These are phyloP conservation scores for Penicillium sp. DNA, from an alignment of 2,329 filamentous ascomycete genomes.

Conservation along the genomic window DNA sequence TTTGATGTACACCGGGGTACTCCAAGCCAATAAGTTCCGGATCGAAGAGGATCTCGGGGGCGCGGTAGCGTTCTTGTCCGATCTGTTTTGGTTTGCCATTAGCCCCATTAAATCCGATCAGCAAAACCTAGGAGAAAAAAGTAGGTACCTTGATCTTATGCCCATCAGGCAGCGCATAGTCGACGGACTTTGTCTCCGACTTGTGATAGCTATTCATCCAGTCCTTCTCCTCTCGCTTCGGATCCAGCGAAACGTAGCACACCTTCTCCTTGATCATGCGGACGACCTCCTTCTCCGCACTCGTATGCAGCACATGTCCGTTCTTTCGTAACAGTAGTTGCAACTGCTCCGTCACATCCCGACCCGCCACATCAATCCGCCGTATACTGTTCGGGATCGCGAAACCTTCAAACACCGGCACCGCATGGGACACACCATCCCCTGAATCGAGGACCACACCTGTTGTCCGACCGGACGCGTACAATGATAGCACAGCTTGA, in stretches of 20 bases:
- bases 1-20: constrained; percentile 94
- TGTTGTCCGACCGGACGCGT: constrained; percentile 89
- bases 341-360: constrained; percentile 92
- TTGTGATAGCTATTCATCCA: constrained; percentile 67
- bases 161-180: constrained; percentile 86
- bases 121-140: not conserved
- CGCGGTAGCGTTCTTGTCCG: constrained; percentile 86
- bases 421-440: constrained; percentile 92
- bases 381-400: constrained; percentile 92
- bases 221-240: constrained; percentile 90
- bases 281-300: constrained; percentile 96
- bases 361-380: constrained; percentile 87
- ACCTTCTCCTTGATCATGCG: constrained; percentile 92
- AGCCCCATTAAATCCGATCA: no score
- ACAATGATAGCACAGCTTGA: constrained; percentile 89
- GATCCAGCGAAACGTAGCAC: constrained; percentile 82
- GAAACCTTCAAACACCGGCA: constrained; percentile 96
- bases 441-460: constrained; percentile 92
- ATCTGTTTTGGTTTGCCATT: no score
- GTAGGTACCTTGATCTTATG: constrained; percentile 72
- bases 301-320: constrained; percentile 92
- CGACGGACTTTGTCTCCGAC: constrained; percentile 66
- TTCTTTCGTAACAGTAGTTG: constrained; percentile 84
- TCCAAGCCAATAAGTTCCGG: constrained; percentile 94
- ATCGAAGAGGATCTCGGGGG: constrained; percentile 94